Evolutionary conservation across 2,329 filamentous ascomycete genomes (phyloP).

Genomic region (Stachybotrys echinatus): DNA sequence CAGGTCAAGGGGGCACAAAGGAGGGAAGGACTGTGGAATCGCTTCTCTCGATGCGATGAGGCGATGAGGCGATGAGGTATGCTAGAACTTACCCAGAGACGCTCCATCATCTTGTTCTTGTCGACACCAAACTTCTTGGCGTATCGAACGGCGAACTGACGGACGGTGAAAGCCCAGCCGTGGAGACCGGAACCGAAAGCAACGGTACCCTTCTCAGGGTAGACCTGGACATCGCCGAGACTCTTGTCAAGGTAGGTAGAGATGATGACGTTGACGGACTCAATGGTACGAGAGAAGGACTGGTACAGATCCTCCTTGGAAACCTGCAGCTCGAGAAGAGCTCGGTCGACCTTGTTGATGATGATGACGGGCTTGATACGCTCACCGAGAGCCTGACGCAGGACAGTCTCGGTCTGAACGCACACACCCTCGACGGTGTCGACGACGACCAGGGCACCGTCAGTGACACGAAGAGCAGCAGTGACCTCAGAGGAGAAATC

Average conservation of each 20-base stretch:
- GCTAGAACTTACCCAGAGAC: conserved; percentile 76
- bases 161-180: conserved; percentile 99
- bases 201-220: conserved; percentile 95
- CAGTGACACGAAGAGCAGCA: conserved; percentile 98
- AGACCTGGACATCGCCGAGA: conserved; percentile 97
- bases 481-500: conserved; percentile 99
- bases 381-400: conserved; percentile 98
- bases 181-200: conserved; percentile 99
- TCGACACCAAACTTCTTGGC: conserved; percentile 99
- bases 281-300: conserved; percentile 98
- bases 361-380: conserved; percentile 99
- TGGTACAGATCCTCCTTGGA: conserved; percentile 99
- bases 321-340: conserved; percentile 97
- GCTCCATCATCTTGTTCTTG: conserved; percentile 99
- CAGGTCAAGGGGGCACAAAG: no score
- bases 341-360: conserved; percentile 99
- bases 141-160: conserved; percentile 93
- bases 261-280: conserved; percentile 99
- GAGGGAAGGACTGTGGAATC: no score
- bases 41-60: no score
- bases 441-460: conserved; percentile 98
- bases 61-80: no score
- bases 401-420: conserved; percentile 99
- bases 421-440: conserved; percentile 99
- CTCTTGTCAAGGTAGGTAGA: conserved; percentile 97